A percentile compares a stretch with the other conserved stretches of the same genome.
Evolutionary conservation across 352 stramenopile species (phyloP).

Genomic region (Pythium brachiatum): DNA sequence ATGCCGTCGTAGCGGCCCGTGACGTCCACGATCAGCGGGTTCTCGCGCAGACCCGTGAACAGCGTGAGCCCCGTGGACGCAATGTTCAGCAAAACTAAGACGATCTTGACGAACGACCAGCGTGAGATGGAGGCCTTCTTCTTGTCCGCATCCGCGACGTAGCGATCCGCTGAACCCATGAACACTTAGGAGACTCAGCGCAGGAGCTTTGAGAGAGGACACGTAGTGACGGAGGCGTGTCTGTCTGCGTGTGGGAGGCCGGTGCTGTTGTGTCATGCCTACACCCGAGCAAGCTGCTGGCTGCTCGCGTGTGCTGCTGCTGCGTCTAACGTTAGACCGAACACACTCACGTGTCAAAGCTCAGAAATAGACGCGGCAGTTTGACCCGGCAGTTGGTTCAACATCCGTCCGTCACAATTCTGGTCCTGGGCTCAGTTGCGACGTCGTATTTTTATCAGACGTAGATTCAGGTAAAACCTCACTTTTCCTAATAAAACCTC

Average conservation of each 20-base stretch:
- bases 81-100: slow-evolving; percentile 11
- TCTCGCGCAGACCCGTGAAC: slow-evolving; percentile 21
- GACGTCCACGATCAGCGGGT: slow-evolving; percentile 11
- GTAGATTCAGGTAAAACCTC: neutral
- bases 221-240: too few relatives aligned
- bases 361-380: neutral
- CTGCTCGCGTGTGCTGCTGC: too few relatives aligned
- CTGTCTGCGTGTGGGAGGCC: too few relatives aligned
- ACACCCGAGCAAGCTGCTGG: too few relatives aligned
- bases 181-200: too few relatives aligned
- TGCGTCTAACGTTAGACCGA: too few relatives aligned
- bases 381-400: neutral
- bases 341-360: too few relatives aligned
- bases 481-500: too few relatives aligned
- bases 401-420: neutral
- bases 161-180: neutral
- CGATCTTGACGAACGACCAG: neutral
- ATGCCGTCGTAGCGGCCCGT: slow-evolving; percentile 22
- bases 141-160: neutral
- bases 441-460: neutral
- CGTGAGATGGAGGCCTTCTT: neutral
- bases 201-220: too few relatives aligned
- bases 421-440: neutral
- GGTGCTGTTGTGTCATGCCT: too few relatives aligned
- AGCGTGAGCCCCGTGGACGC: slow-evolving; percentile 20